Percentiles rank a stretch among this genome's conserved stretches.
Conservation (phyloP, 345 rosid genomes). For the Brassica rapa region DNA sequence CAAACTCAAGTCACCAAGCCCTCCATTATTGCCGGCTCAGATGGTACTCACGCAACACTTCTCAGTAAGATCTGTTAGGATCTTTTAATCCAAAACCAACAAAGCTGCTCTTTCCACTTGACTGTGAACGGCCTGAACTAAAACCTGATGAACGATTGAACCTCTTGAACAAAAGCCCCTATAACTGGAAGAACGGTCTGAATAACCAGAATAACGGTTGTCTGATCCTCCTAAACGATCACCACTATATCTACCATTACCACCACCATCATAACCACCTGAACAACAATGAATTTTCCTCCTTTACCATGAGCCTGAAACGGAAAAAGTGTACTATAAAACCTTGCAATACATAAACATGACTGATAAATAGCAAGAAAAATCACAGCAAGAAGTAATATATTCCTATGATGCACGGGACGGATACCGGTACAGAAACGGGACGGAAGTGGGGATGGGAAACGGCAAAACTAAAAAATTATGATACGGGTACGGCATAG, state of each 20-base stretch:
- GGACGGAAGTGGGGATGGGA: too few relatives aligned
- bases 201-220: background rate
- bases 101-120: constrained; percentile 43
- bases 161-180: background rate
- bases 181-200: background rate
- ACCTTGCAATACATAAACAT: background rate
- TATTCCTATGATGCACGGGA: background rate
- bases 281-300: constrained; percentile 82
- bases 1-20: background rate
- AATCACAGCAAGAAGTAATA: background rate
- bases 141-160: constrained; percentile 38
- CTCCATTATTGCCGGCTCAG: constrained; percentile 16
- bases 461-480: too few relatives aligned
- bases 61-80: constrained; percentile 31
- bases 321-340: background rate
- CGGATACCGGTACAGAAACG: too few relatives aligned
- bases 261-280: constrained; percentile 18
- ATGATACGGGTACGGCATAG: too few relatives aligned
- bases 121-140: constrained; percentile 46
- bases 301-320: constrained; percentile 50
- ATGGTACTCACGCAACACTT: constrained; percentile 28
- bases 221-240: background rate
- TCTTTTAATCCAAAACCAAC: constrained; percentile 41
- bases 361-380: background rate
- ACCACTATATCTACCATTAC: background rate